phyloP scores from a whole-genome alignment of 2,329 filamentous ascomycete genomes.

The Phyllachora maydis region DNA sequence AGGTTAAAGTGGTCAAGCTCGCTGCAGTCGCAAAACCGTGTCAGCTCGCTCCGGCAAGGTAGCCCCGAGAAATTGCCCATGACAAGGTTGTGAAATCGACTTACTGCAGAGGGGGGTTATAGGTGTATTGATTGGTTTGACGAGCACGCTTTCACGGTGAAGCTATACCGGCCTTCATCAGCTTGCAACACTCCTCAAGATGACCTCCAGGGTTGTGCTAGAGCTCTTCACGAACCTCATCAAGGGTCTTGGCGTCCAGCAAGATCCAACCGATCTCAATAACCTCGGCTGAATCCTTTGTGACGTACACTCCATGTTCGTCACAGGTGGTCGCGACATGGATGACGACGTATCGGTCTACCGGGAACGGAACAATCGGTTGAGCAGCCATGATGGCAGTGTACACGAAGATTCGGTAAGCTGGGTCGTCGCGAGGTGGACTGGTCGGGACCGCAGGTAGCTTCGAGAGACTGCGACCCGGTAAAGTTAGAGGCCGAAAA shows the following conservation, averaged over 20 bases:
- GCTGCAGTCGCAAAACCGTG: constrained; percentile 29
- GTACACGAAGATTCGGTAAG: no score
- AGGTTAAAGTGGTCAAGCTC: constrained; percentile 90
- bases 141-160: constrained; percentile 85
- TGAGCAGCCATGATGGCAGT: constrained; percentile 20
- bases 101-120: constrained; percentile 98
- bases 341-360: constrained; percentile 95
- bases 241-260: constrained; percentile 73
- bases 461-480: no score
- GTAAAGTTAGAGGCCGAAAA: no score
- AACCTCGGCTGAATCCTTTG: constrained; percentile 96
- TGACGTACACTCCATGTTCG: constrained; percentile 97
- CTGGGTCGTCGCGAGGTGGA: no score
- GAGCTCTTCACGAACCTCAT: constrained; percentile 48
- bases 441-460: no score
- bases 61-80: constrained; percentile 1
- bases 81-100: constrained; percentile 17
- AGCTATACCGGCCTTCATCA: constrained; percentile 34
- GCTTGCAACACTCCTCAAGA: constrained; percentile 4
- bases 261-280: constrained; percentile 98
- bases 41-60: constrained; percentile 1
- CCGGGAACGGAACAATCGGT: constrained; percentile 39
- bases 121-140: constrained; percentile 96
- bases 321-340: constrained; percentile 98
- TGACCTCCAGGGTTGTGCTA: constrained; percentile 3